A percentile compares a stretch with the other conserved stretches of the same genome.
phyloP scores from a whole-genome alignment of 306 rosid species.

The Hylodesmum podocarpum region DNA sequence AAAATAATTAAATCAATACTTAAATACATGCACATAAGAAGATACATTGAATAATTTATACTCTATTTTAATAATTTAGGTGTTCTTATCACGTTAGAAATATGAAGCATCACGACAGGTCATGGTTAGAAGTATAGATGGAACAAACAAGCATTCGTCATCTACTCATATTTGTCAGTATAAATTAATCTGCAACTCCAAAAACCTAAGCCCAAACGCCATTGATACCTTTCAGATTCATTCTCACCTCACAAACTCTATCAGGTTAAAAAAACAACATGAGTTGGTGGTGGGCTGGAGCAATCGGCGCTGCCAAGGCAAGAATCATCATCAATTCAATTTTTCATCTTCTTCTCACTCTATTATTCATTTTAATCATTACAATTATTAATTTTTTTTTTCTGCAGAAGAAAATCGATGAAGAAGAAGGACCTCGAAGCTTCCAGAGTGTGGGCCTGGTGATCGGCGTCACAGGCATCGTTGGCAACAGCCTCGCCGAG shows the following conservation, averaged over 20 bases:
- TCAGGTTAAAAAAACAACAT: background rate
- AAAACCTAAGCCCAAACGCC: background rate
- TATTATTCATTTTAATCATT: background rate
- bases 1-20: too few species aligned
- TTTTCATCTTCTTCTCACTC: background rate
- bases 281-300: constrained; percentile 52
- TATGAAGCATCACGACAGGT: background rate
- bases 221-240: background rate
- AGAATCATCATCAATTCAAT: background rate
- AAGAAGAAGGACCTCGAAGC: constrained; percentile 49
- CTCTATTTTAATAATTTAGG: background rate
- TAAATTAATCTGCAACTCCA: background rate
- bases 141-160: background rate
- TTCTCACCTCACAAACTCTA: too few species aligned
- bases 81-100: background rate
- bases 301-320: constrained; percentile 47
- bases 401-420: constrained; percentile 56
- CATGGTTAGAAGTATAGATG: background rate
- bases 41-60: too few species aligned
- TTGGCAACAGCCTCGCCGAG: constrained; percentile 82
- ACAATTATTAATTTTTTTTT: background rate
- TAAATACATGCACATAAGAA: too few species aligned
- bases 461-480: constrained; percentile 74
- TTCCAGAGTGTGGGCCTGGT: constrained; percentile 54
- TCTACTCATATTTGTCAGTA: background rate